A percentile compares a stretch with the other conserved stretches of the same genome.
Evolutionary conservation across 441 rosid genomes (phyloP).

Genomic region (Viola pubescens): DNA sequence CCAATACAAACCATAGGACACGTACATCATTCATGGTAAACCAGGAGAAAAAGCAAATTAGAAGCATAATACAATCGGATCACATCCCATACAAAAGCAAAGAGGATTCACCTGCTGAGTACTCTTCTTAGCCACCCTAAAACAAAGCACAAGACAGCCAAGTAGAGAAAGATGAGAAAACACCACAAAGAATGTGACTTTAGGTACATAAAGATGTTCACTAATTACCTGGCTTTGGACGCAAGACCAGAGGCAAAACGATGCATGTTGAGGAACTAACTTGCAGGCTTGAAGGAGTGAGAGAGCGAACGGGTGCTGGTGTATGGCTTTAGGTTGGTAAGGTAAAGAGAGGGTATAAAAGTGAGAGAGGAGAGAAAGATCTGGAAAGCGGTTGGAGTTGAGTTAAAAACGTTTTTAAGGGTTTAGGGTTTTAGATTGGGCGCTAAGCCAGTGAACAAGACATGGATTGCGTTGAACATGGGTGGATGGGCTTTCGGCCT

Average conservation of each 20-base stretch:
- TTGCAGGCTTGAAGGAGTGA: neutral
- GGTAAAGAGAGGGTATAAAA: neutral
- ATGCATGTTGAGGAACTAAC: constrained; percentile 32
- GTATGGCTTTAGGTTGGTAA: neutral
- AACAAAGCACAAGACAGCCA: neutral
- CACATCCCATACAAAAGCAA: neutral
- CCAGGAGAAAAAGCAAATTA: neutral
- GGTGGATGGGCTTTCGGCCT: neutral
- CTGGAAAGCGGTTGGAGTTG: neutral
- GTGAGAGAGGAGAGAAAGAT: neutral
- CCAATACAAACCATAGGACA: neutral
- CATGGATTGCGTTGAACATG: neutral
- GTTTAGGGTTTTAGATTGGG: constrained; percentile 15
- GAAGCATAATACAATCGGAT: neutral
- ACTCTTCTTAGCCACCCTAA: constrained; percentile 38
- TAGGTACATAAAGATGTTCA: neutral
- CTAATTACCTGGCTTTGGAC: constrained; percentile 51
- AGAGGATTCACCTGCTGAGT: constrained; percentile 31
- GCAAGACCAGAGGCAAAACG: constrained; percentile 54
- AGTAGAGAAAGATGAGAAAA: neutral
- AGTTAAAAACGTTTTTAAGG: neutral
- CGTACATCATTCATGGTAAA: neutral
- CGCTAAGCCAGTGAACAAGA: constrained; percentile 2
- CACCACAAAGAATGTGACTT: neutral
- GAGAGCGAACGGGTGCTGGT: no score